phyloP scores from a whole-genome alignment of 257 asterid genomes.

The Echites panduratus region DNA sequence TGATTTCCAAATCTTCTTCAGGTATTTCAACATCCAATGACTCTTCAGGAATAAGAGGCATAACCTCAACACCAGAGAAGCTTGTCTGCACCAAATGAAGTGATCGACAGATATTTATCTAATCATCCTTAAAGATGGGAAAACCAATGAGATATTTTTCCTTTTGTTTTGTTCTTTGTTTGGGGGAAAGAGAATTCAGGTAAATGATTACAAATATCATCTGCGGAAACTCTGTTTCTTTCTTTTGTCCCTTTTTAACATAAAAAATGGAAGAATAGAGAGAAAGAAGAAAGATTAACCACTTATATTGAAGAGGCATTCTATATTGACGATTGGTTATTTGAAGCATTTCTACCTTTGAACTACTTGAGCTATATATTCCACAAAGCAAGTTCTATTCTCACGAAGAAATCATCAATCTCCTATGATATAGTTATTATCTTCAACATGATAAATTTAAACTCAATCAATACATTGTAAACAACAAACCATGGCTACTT shows the following conservation, averaged over 20 bases:
- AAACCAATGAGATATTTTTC: not conserved
- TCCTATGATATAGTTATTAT: not conserved
- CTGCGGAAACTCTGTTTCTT: not conserved
- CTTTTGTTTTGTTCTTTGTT: not conserved
- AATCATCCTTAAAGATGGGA: not conserved
- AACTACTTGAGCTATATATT: not conserved
- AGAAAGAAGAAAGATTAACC: no score
- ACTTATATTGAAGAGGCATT: no score
- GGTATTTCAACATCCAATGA: constrained; percentile 80
- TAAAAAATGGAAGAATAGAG: no score
- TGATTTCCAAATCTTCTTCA: constrained; percentile 85
- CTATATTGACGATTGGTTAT: no score
- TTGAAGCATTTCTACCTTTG: not conserved
- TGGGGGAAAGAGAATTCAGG: not conserved
- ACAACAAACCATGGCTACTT: not conserved
- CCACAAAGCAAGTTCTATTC: not conserved
- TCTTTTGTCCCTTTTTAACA: no score
- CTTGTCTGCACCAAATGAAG: constrained; percentile 61
- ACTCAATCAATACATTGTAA: not conserved
- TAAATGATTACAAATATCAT: not conserved
- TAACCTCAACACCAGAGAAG: constrained; percentile 90
- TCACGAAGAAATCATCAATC: no score
- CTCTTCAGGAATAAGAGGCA: constrained; percentile 97
- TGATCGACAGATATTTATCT: not conserved
- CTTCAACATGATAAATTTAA: not conserved